These are phyloP conservation scores for Sambucus nigra DNA, from an alignment of 129 eudicot species.

Conservation along the genomic window DNA sequence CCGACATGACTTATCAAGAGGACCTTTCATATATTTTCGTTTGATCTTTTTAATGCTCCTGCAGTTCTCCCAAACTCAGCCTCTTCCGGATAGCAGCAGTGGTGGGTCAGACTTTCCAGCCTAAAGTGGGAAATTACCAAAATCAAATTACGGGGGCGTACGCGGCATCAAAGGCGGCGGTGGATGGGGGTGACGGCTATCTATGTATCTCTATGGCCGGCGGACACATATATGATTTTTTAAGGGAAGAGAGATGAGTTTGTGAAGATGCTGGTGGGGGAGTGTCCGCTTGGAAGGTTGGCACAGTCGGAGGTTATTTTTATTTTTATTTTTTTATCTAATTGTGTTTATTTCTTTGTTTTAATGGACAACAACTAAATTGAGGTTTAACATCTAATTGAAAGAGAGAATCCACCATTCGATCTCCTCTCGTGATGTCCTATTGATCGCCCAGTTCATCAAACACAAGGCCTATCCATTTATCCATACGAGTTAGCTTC, in stretches of 20 bases:
- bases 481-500: conserved; percentile 41
- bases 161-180: conserved; percentile 64
- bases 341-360: no score
- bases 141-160: no score
- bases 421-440: conserved; percentile 62
- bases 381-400: no score
- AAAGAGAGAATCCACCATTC: conserved; percentile 63
- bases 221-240: conserved; percentile 44
- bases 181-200: conserved; percentile 55
- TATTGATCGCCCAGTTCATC: conserved; percentile 54
- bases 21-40: no score
- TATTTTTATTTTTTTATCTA: no score
- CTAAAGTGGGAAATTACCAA: no score
- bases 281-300: conserved; percentile 29
- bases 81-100: no score
- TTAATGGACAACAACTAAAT: no score
- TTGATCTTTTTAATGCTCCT: no score
- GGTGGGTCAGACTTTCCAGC: no score
- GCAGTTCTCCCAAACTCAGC: no score
- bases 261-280: conserved; percentile 23
- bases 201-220: conserved; percentile 55
- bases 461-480: conserved; percentile 49
- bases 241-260: conserved; percentile 39
- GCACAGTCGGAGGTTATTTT: conserved; percentile 38
- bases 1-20: no score